Base-by-base conservation (phyloP, 495 filamentous ascomycete genomes). In the Penicillium dipodomyicola region DNA sequence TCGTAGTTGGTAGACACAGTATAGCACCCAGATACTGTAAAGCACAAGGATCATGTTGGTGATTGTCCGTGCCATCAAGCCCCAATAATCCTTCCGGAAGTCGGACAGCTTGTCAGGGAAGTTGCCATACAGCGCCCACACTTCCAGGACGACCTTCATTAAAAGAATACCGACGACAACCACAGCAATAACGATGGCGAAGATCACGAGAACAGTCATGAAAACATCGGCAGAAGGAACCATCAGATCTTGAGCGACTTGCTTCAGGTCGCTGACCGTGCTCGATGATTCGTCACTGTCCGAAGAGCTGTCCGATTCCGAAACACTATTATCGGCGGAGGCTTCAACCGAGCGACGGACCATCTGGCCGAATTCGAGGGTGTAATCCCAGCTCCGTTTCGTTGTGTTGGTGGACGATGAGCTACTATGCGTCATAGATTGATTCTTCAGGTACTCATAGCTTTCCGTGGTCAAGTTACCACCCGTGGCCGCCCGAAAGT, bases 21-120 rank as follows among this genome's bases (percentile, higher is more conserved):
- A 98, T 23, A 98, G 76, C 6, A 91, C 89, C 94, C 94, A 98
- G 42, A 96, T 82, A 44, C 93, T 91, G 72, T 98, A 98, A 2
- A 98, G 81, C 25, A 97, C 75, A 48, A 98, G 82, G 61, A 98
- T 92, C 80, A 98, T 77, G 62, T 90, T 88, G 57, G 91, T 94
- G 67, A 98, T 89, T 23, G 92, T 90, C 39, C 91, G 87, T 37
- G 84, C 88, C 67, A 98, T 82, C 10, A 92, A 79, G 54, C 89
- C 88, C 94, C 94, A 97, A 73, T 98, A 98, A 61, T 93, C 88
- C 70, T 95, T 92, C 51, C 94, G 89, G 82, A 97, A 97, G 25
- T 85, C 83, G 29, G 84, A 77, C 23, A 97, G 81, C 49, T 82
- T 80, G 65, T 92, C 82, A 3, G 94, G 94, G 65, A 97, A 96